Evolutionary conservation across 192 early-diverging fungal genomes (phyloP).

Genomic region (Lunasporangiospora selenospora): DNA sequence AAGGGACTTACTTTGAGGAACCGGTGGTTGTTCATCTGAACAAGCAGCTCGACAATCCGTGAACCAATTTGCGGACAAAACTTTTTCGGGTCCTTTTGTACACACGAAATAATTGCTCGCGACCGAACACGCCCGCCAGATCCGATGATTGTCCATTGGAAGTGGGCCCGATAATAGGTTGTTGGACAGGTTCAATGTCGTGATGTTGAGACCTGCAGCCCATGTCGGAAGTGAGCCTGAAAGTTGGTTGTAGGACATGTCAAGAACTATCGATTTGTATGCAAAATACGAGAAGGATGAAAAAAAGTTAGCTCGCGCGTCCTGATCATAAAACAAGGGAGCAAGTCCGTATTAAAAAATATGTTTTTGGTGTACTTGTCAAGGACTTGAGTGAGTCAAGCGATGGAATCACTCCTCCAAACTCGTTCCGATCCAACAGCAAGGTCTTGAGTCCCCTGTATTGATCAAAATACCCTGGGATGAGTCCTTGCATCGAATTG

Average conservation of each 20-base stretch:
- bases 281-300: background rate
- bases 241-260: constrained; percentile 35
- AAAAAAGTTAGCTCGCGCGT: background rate
- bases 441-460: constrained; percentile 26
- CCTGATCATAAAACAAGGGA: background rate
- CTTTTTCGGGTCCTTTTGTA: constrained; percentile 36
- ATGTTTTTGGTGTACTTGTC: constrained; percentile 4
- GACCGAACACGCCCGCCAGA: constrained; percentile 33
- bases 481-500: constrained; percentile 34
- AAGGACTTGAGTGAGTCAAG: constrained; percentile 6
- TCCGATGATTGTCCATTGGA: constrained; percentile 26
- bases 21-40: constrained; percentile 9
- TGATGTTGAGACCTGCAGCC: constrained; percentile 31
- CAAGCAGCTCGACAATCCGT: constrained; percentile 24
- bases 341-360: no score
- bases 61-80: constrained; percentile 33
- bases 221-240: constrained; percentile 37
- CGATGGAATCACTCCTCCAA: constrained; percentile 34
- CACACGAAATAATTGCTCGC: constrained; percentile 42
- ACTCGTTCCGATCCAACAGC: constrained; percentile 40
- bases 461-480: constrained; percentile 21
- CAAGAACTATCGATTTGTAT: constrained; percentile 6
- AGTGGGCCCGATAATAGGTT: constrained; percentile 33
- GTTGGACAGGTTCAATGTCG: constrained; percentile 34
- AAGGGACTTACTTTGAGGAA: constrained; percentile 18